Evolutionary conservation across 345 rosid genomes (phyloP).

Genomic region (Nephelium lappaceum): DNA sequence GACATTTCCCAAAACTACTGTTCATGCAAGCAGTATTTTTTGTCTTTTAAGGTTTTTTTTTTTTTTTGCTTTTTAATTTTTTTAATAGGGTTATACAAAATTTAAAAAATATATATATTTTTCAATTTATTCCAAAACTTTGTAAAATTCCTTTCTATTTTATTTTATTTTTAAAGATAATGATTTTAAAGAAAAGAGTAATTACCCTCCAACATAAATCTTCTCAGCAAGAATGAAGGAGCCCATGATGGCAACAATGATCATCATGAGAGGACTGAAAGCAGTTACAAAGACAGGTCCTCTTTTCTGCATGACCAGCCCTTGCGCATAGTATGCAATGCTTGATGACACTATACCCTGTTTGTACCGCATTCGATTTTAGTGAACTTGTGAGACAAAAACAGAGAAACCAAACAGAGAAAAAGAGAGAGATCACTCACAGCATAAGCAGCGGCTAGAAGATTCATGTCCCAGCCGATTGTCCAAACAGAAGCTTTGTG

Average conservation of each 20-base stretch:
- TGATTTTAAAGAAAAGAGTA: not conserved
- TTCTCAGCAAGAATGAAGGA: slow-evolving; percentile 86
- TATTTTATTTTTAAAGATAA: not conserved
- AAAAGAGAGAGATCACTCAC: slow-evolving; percentile 34
- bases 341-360: slow-evolving; percentile 94
- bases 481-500: slow-evolving; percentile 63
- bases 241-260: slow-evolving; percentile 88
- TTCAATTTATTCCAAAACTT: no score
- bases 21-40: no score
- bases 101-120: no score
- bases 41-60: no score
- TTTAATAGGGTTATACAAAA: no score
- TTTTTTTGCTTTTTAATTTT: no score
- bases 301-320: slow-evolving; percentile 75
- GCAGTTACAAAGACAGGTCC: slow-evolving; percentile 96
- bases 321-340: slow-evolving; percentile 96
- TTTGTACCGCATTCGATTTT: not conserved
- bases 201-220: slow-evolving; percentile 85
- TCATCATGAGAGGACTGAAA: slow-evolving; percentile 90
- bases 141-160: no score
- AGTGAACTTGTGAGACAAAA: not conserved
- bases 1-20: no score
- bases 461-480: slow-evolving; percentile 89
- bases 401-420: not conserved
- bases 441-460: slow-evolving; percentile 96